These are phyloP conservation scores for Amanita polypyramis DNA, from an alignment of 768 basidiomycete genomes.

Conservation along the genomic window DNA sequence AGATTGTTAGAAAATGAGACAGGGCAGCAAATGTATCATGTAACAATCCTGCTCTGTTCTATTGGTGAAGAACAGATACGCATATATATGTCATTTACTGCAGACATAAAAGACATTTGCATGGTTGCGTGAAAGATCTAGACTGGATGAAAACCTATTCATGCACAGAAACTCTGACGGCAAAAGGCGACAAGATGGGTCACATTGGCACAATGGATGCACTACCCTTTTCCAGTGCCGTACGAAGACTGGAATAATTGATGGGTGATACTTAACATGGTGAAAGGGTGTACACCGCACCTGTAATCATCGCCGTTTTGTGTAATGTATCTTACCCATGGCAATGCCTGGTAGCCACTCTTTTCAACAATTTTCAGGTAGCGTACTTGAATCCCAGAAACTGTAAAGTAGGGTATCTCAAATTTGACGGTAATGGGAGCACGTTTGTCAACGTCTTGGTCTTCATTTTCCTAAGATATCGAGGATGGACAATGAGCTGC, in stretches of 20 bases:
- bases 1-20: too few relatives aligned
- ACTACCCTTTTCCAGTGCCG: constrained; percentile 66
- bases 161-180: neutral
- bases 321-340: constrained; percentile 93
- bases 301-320: constrained; percentile 90
- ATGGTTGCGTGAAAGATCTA: too few relatives aligned
- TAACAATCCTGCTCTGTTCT: too few relatives aligned
- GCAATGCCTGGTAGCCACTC: constrained; percentile 92
- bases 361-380: constrained; percentile 99
- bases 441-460: constrained; percentile 77
- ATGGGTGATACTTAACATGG: neutral
- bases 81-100: too few relatives aligned
- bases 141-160: too few relatives aligned
- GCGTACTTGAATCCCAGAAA: constrained; percentile 93
- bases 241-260: constrained; percentile 41
- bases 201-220: constrained; percentile 49
- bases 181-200: neutral
- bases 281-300: constrained; percentile 22
- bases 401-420: constrained; percentile 98
- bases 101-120: too few relatives aligned
- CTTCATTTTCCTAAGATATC: constrained; percentile 17
- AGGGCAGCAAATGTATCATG: too few relatives aligned
- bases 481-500: neutral
- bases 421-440: constrained; percentile 96
- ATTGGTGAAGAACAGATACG: too few relatives aligned